These are phyloP conservation scores for Rosa hybrid DNA, from an alignment of 331 rosid genomes.

Conservation along the genomic window DNA sequence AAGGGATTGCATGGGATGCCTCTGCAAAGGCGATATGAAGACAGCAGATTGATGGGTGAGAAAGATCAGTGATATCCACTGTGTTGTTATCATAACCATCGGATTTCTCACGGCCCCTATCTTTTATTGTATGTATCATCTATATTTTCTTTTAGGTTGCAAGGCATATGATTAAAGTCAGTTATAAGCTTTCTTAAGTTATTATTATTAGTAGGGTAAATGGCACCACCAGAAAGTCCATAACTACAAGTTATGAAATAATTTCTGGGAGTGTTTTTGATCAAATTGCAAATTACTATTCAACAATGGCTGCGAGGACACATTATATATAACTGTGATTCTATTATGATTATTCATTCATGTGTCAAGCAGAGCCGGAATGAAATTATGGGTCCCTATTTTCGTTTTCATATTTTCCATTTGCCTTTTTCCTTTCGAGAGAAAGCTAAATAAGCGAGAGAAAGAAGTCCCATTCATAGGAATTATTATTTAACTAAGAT, in stretches of 20 bases:
- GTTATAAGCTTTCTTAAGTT: not conserved
- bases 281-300: not conserved
- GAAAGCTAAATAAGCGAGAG: not conserved
- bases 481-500: not conserved
- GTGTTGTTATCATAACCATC: not conserved
- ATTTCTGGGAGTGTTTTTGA: not conserved
- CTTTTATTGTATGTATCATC: not conserved
- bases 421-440: not conserved
- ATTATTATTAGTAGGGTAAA: not conserved
- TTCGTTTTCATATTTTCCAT: not conserved
- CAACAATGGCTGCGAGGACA: not conserved
- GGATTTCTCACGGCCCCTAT: not conserved
- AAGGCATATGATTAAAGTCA: not conserved
- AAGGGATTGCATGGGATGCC: not conserved
- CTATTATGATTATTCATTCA: not conserved
- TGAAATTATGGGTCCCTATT: not conserved
- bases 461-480: not conserved
- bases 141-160: not conserved
- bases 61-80: not conserved
- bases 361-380: not conserved
- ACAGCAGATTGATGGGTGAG: not conserved
- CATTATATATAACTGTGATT: not conserved
- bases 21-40: not conserved
- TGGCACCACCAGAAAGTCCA: constrained; percentile 10
- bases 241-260: not conserved